Conservation (phyloP, 345 rosid genomes). For the Gossypium arboreum region DNA sequence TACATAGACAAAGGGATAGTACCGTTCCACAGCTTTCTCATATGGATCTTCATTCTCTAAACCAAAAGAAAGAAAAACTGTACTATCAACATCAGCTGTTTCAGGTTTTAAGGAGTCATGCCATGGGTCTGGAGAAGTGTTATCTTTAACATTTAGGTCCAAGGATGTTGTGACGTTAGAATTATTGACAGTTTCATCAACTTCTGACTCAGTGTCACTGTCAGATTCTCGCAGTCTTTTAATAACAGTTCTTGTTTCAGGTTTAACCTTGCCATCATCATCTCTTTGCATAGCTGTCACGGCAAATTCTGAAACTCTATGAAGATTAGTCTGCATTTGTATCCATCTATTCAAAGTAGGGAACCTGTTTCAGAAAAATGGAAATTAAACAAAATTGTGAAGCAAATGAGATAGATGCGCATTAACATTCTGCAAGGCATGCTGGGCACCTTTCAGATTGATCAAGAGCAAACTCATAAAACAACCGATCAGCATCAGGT, state of each 20-base stretch:
- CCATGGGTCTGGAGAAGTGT: conserved; percentile 32
- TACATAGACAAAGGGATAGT: conserved; percentile 6
- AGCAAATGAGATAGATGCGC: conserved; percentile 13
- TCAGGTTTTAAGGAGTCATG: conserved; percentile 40
- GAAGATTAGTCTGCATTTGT: conserved; percentile 95
- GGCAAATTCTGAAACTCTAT: conserved; percentile 88
- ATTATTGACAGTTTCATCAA: conserved; percentile 49
- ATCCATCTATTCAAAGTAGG: conserved; percentile 97
- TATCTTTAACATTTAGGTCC: conserved; percentile 46
- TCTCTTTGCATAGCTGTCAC: conserved; percentile 58
- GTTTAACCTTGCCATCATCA: conserved; percentile 44
- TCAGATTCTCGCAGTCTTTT: conserved; percentile 81
- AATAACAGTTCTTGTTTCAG: conserved; percentile 53
- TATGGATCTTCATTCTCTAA: conserved; percentile 91
- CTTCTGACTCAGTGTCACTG: conserved; percentile 72
- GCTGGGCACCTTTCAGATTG: conserved; percentile 87
- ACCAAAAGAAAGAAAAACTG: conserved; percentile 82
- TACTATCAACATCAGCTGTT: conserved; percentile 46
- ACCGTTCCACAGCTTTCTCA: conserved; percentile 89
- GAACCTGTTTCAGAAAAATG: conserved; percentile 47
- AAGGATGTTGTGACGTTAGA: conserved; percentile 33
- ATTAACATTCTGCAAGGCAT: conserved; percentile 10
- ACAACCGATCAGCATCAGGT: conserved; percentile 69
- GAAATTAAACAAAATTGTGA: conserved; percentile 16
- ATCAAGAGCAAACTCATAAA: conserved; percentile 97